These are phyloP conservation scores for Nicotiana sylvestris DNA, from an alignment of 257 asterid species.

Conservation along the genomic window DNA sequence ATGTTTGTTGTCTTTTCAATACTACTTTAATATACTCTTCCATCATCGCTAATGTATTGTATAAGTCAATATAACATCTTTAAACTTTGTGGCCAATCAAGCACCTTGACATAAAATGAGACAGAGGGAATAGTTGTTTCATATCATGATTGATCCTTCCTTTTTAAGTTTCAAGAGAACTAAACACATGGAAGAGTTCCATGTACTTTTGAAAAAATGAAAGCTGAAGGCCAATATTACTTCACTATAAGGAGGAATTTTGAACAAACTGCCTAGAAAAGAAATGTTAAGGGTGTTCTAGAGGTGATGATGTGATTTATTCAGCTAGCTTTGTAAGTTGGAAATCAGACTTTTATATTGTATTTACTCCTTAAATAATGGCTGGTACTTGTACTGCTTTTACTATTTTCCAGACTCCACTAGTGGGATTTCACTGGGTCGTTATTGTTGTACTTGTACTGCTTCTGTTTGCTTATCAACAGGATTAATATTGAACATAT, in stretches of 20 bases:
- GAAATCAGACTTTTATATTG: not conserved
- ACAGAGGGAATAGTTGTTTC: not conserved
- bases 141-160: not conserved
- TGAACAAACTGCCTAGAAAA: not conserved
- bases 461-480: not conserved
- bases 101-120: not conserved
- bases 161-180: not conserved
- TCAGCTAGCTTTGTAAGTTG: not conserved
- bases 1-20: not conserved
- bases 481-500: not conserved
- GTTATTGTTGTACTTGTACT: not conserved
- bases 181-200: not conserved
- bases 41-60: not conserved
- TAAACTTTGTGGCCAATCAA: not conserved
- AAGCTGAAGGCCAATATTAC: slow-evolving; percentile 2
- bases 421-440: no score
- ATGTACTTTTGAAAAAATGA: not conserved
- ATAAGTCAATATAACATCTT: not conserved
- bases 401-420: no score
- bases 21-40: not conserved
- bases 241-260: not conserved
- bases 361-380: not conserved
- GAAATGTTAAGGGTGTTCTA: not conserved
- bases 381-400: not conserved
- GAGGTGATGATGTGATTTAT: not conserved